Conservation (phyloP, 495 filamentous ascomycete species). For the Neurospora sp. region DNA sequence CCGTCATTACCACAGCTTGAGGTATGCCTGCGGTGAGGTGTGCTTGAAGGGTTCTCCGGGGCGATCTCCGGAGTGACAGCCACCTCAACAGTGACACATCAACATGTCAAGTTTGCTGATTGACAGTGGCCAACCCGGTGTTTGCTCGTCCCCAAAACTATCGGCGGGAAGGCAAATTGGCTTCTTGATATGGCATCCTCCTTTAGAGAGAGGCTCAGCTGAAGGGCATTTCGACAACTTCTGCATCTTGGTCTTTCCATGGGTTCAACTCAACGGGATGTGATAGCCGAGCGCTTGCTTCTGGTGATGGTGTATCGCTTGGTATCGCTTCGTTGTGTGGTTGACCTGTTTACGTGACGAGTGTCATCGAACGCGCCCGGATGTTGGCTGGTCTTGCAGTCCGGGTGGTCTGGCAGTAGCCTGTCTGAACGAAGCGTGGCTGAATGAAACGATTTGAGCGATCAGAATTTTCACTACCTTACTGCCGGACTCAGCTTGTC, state of each 20-base stretch:
- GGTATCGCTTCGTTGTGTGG: not conserved
- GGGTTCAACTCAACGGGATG: not conserved
- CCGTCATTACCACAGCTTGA: not conserved
- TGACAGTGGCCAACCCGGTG: not conserved
- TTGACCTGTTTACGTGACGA: not conserved
- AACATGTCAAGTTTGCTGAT: too few species aligned
- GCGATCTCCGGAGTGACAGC: not conserved
- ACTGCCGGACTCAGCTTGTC: not conserved
- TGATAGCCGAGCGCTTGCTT: not conserved
- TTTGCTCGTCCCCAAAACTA: not conserved
- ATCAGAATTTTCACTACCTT: not conserved
- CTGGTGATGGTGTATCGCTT: not conserved
- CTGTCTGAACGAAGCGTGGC: not conserved
- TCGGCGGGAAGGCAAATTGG: not conserved
- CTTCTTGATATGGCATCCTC: not conserved
- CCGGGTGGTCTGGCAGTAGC: not conserved
- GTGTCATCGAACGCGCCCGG: not conserved
- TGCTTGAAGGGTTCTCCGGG: not conserved
- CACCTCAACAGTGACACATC: too few species aligned
- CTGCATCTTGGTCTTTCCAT: not conserved
- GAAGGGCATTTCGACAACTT: not conserved
- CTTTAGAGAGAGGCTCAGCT: not conserved
- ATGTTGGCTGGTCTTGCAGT: not conserved
- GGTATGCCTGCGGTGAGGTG: not conserved
- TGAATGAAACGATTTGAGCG: not conserved